Percentiles rank a stretch among this genome's conserved stretches.
Evolutionary conservation across 805 yeast species (phyloP).

Genomic region (Kregervanrija fluxuum): DNA sequence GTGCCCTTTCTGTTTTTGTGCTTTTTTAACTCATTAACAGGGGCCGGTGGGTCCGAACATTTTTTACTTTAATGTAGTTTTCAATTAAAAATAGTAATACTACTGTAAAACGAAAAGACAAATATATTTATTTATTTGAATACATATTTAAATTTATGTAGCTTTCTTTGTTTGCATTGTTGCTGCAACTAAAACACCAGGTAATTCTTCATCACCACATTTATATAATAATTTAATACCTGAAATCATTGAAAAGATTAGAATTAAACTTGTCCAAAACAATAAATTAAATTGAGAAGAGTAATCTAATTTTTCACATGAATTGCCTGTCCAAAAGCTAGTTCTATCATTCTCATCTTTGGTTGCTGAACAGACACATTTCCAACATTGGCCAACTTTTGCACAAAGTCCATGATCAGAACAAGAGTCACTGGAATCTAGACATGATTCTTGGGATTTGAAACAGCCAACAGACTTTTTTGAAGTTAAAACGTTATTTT

Average conservation of each 20-base stretch:
- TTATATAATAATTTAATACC: constrained; percentile 47
- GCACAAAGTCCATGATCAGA: constrained; percentile 48
- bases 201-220: constrained; percentile 56
- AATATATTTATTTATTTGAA: constrained; percentile 3
- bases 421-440: constrained; percentile 40
- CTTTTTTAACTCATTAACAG: constrained; percentile 21
- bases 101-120: not conserved
- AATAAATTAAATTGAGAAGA: constrained; percentile 59
- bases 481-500: constrained; percentile 8
- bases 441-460: constrained; percentile 39
- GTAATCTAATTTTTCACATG: constrained; percentile 64
- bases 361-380: constrained; percentile 43
- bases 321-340: constrained; percentile 47
- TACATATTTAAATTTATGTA: constrained; percentile 10
- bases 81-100: no score
- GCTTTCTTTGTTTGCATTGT: constrained; percentile 36
- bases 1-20: constrained; percentile 46
- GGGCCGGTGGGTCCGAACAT: constrained; percentile 70
- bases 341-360: constrained; percentile 35
- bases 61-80: constrained; percentile 6
- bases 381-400: constrained; percentile 37
- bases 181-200: constrained; percentile 62
- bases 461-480: constrained; percentile 26
- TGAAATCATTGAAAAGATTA: constrained; percentile 36
- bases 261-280: constrained; percentile 55